Percentiles rank a stretch among this genome's conserved stretches.
These are phyloP conservation scores for Pythium sp. DNA, from an alignment of 352 stramenopile species.

Conservation along the genomic window DNA sequence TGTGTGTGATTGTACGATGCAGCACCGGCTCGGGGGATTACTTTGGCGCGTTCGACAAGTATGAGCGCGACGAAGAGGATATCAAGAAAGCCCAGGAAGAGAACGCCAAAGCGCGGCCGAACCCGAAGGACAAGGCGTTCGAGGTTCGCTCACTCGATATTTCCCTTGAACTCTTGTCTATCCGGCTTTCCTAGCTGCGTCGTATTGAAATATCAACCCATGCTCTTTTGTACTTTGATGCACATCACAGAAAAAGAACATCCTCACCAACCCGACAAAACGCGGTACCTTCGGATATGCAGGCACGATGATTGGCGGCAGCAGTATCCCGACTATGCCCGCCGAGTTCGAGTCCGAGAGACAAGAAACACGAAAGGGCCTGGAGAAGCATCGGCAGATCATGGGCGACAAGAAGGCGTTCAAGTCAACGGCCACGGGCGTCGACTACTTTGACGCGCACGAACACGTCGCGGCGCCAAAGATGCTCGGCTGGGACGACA, in stretches of 20 bases:
- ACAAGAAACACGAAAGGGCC: constrained; percentile 24
- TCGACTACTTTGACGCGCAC: constrained; percentile 74
- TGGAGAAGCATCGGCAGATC: constrained; percentile 42
- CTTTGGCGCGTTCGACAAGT: constrained; percentile 66
- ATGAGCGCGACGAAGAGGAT: constrained; percentile 61
- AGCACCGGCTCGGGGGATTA: constrained; percentile 68
- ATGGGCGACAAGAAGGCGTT: constrained; percentile 73
- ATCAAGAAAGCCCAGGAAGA: constrained; percentile 47
- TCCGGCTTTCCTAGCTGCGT: no score
- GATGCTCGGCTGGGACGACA: constrained; percentile 67
- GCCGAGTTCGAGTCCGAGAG: constrained; percentile 68
- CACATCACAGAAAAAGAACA: constrained; percentile 46
- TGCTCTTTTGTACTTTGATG: not conserved
- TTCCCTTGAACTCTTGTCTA: not conserved
- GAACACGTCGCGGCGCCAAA: constrained; percentile 63
- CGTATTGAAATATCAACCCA: not conserved
- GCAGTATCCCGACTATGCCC: constrained; percentile 34
- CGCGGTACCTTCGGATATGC: constrained; percentile 77
- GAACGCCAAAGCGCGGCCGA: constrained; percentile 31
- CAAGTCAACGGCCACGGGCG: constrained; percentile 58
- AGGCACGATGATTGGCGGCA: constrained; percentile 61
- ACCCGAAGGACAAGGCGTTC: constrained; percentile 63
- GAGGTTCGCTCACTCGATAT: constrained; percentile 26
- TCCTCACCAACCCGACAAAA: constrained; percentile 57
- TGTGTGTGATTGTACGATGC: not conserved